Base-by-base conservation (phyloP, 208 protist genomes). In the Trypanosoma brucei region DNA sequence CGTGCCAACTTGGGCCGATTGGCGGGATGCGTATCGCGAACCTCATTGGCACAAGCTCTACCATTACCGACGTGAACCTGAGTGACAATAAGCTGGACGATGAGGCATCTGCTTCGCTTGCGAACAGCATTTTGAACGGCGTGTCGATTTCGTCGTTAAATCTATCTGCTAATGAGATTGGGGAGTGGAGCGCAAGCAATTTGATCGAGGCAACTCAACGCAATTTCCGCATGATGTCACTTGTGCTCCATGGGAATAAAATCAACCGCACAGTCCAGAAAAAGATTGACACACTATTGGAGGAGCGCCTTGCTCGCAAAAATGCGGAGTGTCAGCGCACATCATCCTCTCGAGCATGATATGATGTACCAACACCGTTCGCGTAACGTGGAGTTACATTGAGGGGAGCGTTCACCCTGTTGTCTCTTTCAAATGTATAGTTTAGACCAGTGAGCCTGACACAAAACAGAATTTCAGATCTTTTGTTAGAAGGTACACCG, bases 1-100 rank as follows among this genome's bases (percentile, higher is more conserved):
- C 80, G 0, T 95, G 89, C 62, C 61, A 67, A 7, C 71, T 95
- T 34, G 79, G 79, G 38, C 38, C 76, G 30, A 75, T 66, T 35
- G 89, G 89, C 7, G 86, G 82, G 2, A 79, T 83, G 62, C 83
- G 83, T 37, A 75, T 95, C 8, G 86, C 86, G 33, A 78, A 73
- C 45, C 61, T 93, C 6, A 81, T 95, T 22, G 75, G 67, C 40
- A 70, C 75, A 5, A 90, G 86, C 55, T 79, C 76, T 42, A 78
- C 81, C 0, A 52, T 95, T 0, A 73, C 72, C 40, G 79, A 87
- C 14, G 40, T 93, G 39, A 86, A 93, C 62, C 76, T 95, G 3
- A 85, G 82, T 64, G 86, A 91, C 70, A 95, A 95, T 68, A 61
- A 73, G 14, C 66, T 93, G 36, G 84, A 95, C 55, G 86, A 95